Percentiles rank a stretch among this genome's conserved stretches.
Conservation (phyloP, 78 protist species). For the Dictyostelium purpureum region DNA sequence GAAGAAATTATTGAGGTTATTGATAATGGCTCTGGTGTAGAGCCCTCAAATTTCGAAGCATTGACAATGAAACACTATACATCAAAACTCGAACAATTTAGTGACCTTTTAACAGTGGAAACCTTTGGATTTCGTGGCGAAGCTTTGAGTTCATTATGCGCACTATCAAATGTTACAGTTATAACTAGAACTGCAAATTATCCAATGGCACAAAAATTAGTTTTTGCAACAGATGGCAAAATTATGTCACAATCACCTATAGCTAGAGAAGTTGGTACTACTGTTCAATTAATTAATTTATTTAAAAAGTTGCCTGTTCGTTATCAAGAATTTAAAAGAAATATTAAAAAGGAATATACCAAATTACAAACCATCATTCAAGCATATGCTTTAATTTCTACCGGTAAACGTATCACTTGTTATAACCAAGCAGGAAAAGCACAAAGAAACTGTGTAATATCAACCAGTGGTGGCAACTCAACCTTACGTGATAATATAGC, state of each 20-base stretch:
- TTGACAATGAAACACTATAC: slow-evolving; percentile 89
- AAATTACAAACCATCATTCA: slow-evolving; percentile 60
- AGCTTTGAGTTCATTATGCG: slow-evolving; percentile 93
- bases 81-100: slow-evolving; percentile 82
- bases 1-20: slow-evolving; percentile 83
- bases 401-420: not conserved
- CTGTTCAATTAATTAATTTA: slow-evolving; percentile 64
- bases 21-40: slow-evolving; percentile 94
- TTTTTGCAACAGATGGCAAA: slow-evolving; percentile 50
- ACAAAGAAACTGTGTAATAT: slow-evolving; percentile 8
- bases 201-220: not conserved
- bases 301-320: slow-evolving; percentile 92
- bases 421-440: slow-evolving; percentile 14
- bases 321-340: slow-evolving; percentile 70
- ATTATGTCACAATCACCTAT: slow-evolving; percentile 31
- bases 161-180: slow-evolving; percentile 55
- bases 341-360: slow-evolving; percentile 79
- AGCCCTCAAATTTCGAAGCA: slow-evolving; percentile 16
- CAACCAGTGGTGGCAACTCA: not conserved
- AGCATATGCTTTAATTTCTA: slow-evolving; percentile 83
- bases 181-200: not conserved
- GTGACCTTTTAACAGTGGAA: slow-evolving; percentile 80
- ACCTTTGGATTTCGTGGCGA: slow-evolving; percentile 98
- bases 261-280: slow-evolving; percentile 90
- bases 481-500: slow-evolving; percentile 50